Base-by-base conservation (phyloP, 176 grass and related monocot species). In the Triticum dicoccoides region DNA sequence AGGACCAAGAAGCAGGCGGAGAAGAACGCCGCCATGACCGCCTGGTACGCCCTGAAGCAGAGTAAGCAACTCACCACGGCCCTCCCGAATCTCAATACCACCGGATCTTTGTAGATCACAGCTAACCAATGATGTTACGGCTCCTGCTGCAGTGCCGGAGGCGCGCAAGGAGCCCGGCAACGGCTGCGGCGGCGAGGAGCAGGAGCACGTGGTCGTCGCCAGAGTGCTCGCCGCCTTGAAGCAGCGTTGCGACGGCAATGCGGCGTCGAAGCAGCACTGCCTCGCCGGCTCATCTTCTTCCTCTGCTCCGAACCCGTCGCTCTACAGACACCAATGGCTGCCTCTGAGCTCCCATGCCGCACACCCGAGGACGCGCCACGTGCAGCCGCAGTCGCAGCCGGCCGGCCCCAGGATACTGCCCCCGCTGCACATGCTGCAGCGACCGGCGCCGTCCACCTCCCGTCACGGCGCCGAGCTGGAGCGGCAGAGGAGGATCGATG, bases 1-100 rank as follows among this genome's bases (percentile, higher is more conserved):
- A 93, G 89, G 87, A 95, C 93, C 44, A 98, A 98, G 96, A 98
- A 98, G 90, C 96, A 98, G 56, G 93, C 96, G 15, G 93, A 95
- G 86, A 98, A 98, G 84, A 95, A 98, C 88, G 96, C 96, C 61
- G 96, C 96, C 38, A 85, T 95, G 91, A 83, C 91, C 59, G 91
- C 96, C 21, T 98, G 96, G 96, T 89, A 89, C 11, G 84, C 91
- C 4, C 84, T 98, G 6, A 98, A 98, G 78, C 93, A 91, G 85
- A 87, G 95, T 98, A 93, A 70, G 11, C 0, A 65, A 54, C 8
- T 11, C 11, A 21, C 18, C 61, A 6, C 12, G 0, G 23, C 13
- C 29, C 73, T 67, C 17, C 4, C 66, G 13, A 74, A 1, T 18
- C 42, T 2, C 39, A 6, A n/a, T 21, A 21, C 71, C 5, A 47